phyloP scores from a whole-genome alignment of 2,329 filamentous ascomycete genomes.

The Acrocalymma vagum region DNA sequence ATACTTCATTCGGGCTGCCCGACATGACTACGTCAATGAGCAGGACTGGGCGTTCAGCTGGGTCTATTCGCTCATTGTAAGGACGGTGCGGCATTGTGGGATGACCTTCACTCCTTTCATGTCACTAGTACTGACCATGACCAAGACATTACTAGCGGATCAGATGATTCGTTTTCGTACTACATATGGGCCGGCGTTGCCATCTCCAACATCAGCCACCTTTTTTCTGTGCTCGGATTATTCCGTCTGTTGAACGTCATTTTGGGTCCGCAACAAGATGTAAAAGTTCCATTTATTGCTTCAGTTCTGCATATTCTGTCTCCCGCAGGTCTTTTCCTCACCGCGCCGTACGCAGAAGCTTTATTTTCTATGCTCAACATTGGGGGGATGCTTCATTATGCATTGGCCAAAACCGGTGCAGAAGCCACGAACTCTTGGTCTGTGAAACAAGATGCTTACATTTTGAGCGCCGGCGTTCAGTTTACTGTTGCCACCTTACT shows the following conservation, averaged over 20 bases:
- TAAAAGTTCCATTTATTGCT: slow-evolving; percentile 70
- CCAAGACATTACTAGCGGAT: slow-evolving; percentile 33
- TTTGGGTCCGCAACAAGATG: slow-evolving; percentile 35
- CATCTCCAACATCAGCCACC: slow-evolving; percentile 78
- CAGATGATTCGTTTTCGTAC: slow-evolving; percentile 19
- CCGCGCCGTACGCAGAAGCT: slow-evolving; percentile 84
- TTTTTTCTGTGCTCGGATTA: slow-evolving; percentile 76
- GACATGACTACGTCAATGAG: slow-evolving; percentile 74
- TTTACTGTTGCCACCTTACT: slow-evolving; percentile 79
- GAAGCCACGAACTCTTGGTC: slow-evolving; percentile 37
- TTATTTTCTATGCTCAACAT: slow-evolving; percentile 82
- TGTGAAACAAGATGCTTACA: slow-evolving; percentile 47
- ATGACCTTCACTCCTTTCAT: slow-evolving; percentile 10
- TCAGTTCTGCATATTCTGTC: slow-evolving; percentile 82
- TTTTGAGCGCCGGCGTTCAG: slow-evolving; percentile 69
- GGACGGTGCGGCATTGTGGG: slow-evolving; percentile 52
- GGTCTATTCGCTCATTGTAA: slow-evolving; percentile 58
- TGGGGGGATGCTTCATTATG: slow-evolving; percentile 74
- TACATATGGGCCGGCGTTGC: slow-evolving; percentile 66
- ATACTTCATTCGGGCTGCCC: slow-evolving; percentile 73
- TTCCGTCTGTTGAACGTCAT: slow-evolving; percentile 71
- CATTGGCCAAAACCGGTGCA: slow-evolving; percentile 47
- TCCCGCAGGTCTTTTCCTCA: slow-evolving; percentile 89
- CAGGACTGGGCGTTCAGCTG: slow-evolving; percentile 87
- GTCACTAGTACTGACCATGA: slow-evolving; percentile 41